phyloP scores from a whole-genome alignment of 2,329 filamentous ascomycete genomes.

The Microdochium trichocladiopsis region DNA sequence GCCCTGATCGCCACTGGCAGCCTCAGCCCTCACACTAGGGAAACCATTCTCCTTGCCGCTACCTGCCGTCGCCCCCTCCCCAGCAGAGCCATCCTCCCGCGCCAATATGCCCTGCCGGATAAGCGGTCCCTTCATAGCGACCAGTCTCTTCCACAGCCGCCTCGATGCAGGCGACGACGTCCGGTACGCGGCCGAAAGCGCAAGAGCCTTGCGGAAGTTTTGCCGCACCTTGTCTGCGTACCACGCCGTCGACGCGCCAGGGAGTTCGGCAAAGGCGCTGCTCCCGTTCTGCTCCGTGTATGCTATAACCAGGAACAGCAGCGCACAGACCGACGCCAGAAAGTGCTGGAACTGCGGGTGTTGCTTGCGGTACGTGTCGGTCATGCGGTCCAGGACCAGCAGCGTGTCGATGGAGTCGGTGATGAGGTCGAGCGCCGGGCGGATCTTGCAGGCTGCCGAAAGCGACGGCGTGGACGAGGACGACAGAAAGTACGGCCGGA shows the following conservation, averaged over 20 bases:
- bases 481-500: constrained; percentile 6
- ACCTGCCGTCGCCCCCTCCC: background rate
- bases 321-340: constrained; percentile 3
- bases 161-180: background rate
- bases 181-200: background rate
- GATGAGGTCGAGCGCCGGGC: constrained; percentile 1
- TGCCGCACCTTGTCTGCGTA: background rate
- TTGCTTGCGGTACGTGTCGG: constrained; percentile 5
- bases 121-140: background rate
- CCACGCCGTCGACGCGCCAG: background rate
- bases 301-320: constrained; percentile 4
- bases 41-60: background rate
- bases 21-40: too few relatives aligned
- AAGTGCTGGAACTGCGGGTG: constrained; percentile 6
- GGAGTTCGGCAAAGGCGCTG: background rate
- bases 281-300: background rate
- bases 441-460: constrained; percentile 2
- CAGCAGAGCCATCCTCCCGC: too few relatives aligned
- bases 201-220: constrained; percentile 2
- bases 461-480: background rate
- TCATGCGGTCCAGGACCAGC: constrained; percentile 2
- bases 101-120: background rate
- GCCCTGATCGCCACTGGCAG: too few relatives aligned
- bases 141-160: constrained; percentile 5
- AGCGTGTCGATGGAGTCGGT: constrained; percentile 1